Evolutionary conservation across 2,329 filamentous ascomycete genomes (phyloP), one percentile per base, ranked within the genome.

Genomic region (Verticillium nubilum): DNA sequence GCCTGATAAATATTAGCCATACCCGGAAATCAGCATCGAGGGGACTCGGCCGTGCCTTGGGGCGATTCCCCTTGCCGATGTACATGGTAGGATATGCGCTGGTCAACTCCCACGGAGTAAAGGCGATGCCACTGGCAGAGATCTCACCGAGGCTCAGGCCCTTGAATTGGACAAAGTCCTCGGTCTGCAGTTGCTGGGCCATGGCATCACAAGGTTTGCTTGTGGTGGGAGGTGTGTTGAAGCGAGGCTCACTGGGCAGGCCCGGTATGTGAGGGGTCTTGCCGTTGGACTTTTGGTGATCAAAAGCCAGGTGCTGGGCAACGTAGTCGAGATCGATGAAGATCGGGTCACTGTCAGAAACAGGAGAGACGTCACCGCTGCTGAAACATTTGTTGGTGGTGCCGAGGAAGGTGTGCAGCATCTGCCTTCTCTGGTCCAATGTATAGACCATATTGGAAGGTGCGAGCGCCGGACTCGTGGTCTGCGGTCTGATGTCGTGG

Each of bases 1-100:
- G 52, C 64, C 52, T 60, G 31, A 53, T 37, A 52, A 23, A 37
- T 25, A 42, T 3, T 25, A 42, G 29, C 54, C 23, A 54, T n/a
- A 9, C 9, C 53, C 13, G 4, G 17, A 19, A 28, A 17, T 3
- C 13, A 13, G 5, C 53, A 33, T 25, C 13, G 13, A 33, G 15
- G 19, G 1, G 29, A 25, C 52, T n/a, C 25, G 42, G 5, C 23
- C 54, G 80, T 71, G 76, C 83, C 64, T 66, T 79, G 68, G 72
- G 80, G 62, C 67, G 73, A 67, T 84, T 89, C 60, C 60, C 61
- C 61, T 78, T 79, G 59, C 81, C 80, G 52, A 87, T 81, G 68
- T 82, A 90, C 58, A 73, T 78, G 62, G 82, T 79, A 0, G 85
- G 84, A 65, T 88, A 92, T 23, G 76, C 78, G 27, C 75, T 71